Evolutionary conservation across 2,329 filamentous ascomycete species (phyloP).

Genomic region (Sporothrix pallida): DNA sequence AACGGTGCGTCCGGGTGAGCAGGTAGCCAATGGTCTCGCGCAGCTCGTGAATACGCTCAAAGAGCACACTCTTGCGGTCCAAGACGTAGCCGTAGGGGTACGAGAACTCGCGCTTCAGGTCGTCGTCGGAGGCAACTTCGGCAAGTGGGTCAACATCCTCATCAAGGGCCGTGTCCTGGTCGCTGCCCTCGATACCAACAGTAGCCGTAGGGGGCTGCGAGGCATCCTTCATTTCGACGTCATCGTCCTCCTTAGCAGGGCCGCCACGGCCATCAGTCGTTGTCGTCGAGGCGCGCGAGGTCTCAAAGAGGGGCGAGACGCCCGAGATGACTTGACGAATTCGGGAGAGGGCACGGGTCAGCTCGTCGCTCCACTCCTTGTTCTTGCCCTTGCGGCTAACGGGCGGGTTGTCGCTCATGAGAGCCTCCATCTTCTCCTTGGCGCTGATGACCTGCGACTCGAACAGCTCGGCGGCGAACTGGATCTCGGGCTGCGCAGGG

Average conservation of each 20-base stretch:
- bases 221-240: conserved; percentile 6
- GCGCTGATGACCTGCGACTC: conserved; percentile 81
- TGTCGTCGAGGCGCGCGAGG: conserved; percentile 67
- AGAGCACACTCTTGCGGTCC: conserved; percentile 65
- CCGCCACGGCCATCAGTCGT: conserved; percentile 47
- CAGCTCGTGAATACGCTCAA: conserved; percentile 77
- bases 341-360: conserved; percentile 86
- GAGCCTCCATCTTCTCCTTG: conserved; percentile 71
- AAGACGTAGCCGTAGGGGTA: conserved; percentile 90
- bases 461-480: conserved; percentile 89
- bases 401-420: conserved; percentile 81
- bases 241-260: background rate
- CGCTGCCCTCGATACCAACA: conserved; percentile 61
- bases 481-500: conserved; percentile 77
- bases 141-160: conserved; percentile 62
- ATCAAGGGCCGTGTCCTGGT: conserved; percentile 51
- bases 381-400: conserved; percentile 93
- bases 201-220: conserved; percentile 40
- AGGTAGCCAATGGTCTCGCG: conserved; percentile 80
- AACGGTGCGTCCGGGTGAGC: conserved; percentile 82
- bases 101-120: conserved; percentile 82
- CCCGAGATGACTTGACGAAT: conserved; percentile 89
- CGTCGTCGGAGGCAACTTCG: conserved; percentile 76
- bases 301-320: conserved; percentile 87
- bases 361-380: conserved; percentile 98